Evolutionary conservation across 495 filamentous ascomycete species (phyloP).

Genomic region (Penicillium cataractarum): DNA sequence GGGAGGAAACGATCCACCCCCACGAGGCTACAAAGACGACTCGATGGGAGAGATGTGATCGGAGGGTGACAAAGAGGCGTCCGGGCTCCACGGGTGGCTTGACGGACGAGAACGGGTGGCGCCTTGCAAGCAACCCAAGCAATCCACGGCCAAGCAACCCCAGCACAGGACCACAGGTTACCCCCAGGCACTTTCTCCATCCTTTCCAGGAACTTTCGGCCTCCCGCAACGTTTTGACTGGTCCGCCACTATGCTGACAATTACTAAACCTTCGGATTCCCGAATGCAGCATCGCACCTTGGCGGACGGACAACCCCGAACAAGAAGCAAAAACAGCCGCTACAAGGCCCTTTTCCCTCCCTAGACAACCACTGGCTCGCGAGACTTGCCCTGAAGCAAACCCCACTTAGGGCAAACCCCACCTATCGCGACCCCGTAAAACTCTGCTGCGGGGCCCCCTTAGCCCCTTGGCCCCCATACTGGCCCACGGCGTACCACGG

Average conservation of each 20-base stretch:
- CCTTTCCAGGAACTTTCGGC: background rate
- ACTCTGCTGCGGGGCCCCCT: slow-evolving; percentile 11
- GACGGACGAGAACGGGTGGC: slow-evolving; percentile 13
- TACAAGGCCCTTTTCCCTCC: background rate
- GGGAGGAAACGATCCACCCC: slow-evolving; percentile 11
- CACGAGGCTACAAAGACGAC: slow-evolving; percentile 12
- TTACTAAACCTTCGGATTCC: slow-evolving; percentile 5
- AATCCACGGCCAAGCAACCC: background rate
- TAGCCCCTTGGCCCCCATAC: slow-evolving; percentile 5
- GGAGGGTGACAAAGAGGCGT: background rate
- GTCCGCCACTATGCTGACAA: slow-evolving; percentile 6
- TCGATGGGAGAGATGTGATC: background rate
- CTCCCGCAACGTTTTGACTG: slow-evolving; percentile 1
- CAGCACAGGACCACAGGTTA: background rate
- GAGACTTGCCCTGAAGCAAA: slow-evolving; percentile 23
- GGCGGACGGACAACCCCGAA: slow-evolving; percentile 17
- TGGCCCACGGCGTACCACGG: slow-evolving; percentile 4
- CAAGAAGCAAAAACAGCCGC: slow-evolving; percentile 1
- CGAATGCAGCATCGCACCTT: slow-evolving; percentile 11
- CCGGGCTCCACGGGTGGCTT: slow-evolving; percentile 15
- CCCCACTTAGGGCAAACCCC: slow-evolving; percentile 3
- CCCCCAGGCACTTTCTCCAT: background rate
- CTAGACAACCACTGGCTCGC: slow-evolving; percentile 7
- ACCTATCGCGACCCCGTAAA: slow-evolving; percentile 9
- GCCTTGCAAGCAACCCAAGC: slow-evolving; percentile 8